Base-by-base conservation (phyloP, 2,329 filamentous ascomycete species). In the Cordyceps pruinosa region DNA sequence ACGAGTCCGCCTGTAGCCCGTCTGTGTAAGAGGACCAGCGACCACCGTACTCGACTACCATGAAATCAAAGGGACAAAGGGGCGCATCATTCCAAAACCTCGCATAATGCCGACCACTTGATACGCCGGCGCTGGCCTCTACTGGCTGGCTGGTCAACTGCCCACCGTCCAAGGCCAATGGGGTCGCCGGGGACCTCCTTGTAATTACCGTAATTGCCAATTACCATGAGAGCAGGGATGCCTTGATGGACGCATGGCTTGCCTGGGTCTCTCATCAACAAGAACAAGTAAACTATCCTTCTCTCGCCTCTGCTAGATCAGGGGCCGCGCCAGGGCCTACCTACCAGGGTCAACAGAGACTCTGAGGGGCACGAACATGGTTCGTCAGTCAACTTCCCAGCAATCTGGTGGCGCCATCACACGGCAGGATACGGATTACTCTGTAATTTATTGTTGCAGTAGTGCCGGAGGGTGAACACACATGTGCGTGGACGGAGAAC, bases 181-280 rank as follows among this genome's bases (percentile, higher is more conserved):
- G 50, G 32, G 41, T 46, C 21, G 28, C 41, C 51, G 51, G 41
- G 32, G 39, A 23, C 39, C 17, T 37, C 6, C 28, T n/a, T 59
- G 41, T 58, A 61, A 61, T 64, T 62, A 58, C 61, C 62, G 63
- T 62, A 64, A 64, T 64, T 64, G 59, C 62, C 58, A 62, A n/a
- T n/a, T n/a, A n/a, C n/a, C n/a, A n/a, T n/a, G n/a, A 55, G 59
- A 46, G 37, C 57, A 49, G 58, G 54, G 51, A 32, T 55, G 7
- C 23, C n/a, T n/a, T n/a, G n/a, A n/a, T n/a, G n/a, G n/a, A n/a
- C n/a, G n/a, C n/a, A n/a, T n/a, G n/a, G n/a, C n/a, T n/a, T n/a
- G n/a, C n/a, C n/a, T n/a, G n/a, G 26, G 44, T 46, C 21, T 10
- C 45, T 30, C 5, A 45, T 28, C 32, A 56, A 32, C 44, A 26